A percentile compares a stretch with the other conserved stretches of the same genome.
Conservation (phyloP, 768 basidiomycete species). For the Leccinum variicolor region DNA sequence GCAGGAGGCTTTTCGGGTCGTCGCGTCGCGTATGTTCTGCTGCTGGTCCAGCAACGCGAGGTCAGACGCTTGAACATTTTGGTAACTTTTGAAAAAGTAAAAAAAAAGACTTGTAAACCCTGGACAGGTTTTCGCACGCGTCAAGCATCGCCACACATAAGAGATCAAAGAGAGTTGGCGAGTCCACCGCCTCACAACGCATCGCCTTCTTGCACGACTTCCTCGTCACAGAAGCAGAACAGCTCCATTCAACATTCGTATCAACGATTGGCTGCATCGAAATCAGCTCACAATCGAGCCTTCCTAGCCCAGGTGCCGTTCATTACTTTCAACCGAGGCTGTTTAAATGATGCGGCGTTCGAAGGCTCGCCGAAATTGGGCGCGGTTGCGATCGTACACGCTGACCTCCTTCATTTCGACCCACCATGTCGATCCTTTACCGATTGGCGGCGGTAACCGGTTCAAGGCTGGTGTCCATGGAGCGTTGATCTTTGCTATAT, state of each 20-base stretch:
- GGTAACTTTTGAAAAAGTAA: too few species aligned
- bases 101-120: too few species aligned
- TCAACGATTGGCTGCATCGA: background rate
- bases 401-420: constrained; percentile 19
- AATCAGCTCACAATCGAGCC: background rate
- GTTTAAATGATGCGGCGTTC: constrained; percentile 35
- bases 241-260: background rate
- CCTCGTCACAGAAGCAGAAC: constrained; percentile 4
- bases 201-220: background rate
- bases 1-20: constrained; percentile 43
- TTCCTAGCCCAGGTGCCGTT: background rate
- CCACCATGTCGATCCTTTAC: constrained; percentile 20
- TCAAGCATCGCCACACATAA: background rate
- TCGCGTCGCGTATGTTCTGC: constrained; percentile 43
- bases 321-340: constrained; percentile 33
- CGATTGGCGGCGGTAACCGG: constrained; percentile 8
- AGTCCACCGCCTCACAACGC: constrained; percentile 2
- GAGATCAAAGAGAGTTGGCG: background rate
- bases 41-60: background rate
- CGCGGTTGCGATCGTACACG: constrained; percentile 24
- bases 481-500: constrained; percentile 1
- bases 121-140: background rate
- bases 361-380: constrained; percentile 33
- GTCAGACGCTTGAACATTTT: constrained; percentile 17
- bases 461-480: too few species aligned